Evolutionary conservation across 805 yeast species (phyloP).

Genomic region (Wickerhamomyces mucosus): DNA sequence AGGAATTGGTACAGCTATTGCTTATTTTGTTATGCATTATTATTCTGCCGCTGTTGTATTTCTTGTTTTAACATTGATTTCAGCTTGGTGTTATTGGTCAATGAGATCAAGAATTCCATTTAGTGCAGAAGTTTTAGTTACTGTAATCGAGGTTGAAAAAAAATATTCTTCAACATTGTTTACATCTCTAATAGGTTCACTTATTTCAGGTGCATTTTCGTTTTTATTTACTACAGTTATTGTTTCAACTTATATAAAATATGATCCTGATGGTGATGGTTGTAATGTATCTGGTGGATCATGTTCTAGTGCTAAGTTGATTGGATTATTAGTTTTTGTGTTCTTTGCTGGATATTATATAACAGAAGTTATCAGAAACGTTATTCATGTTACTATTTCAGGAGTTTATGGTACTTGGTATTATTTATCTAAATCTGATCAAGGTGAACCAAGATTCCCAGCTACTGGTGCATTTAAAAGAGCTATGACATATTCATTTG

Average conservation of each 20-base stretch:
- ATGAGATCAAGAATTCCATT: slow-evolving; percentile 65
- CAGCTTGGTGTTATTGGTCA: slow-evolving; percentile 66
- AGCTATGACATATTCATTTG: slow-evolving; percentile 79
- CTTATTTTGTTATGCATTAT: slow-evolving; percentile 55
- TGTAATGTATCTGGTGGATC: slow-evolving; percentile 43
- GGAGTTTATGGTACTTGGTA: slow-evolving; percentile 92
- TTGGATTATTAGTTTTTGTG: slow-evolving; percentile 63
- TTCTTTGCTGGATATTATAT: slow-evolving; percentile 79
- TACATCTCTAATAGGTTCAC: slow-evolving; percentile 50
- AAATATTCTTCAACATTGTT: slow-evolving; percentile 60
- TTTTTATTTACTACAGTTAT: slow-evolving; percentile 57
- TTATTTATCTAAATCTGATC: slow-evolving; percentile 64
- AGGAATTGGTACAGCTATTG: slow-evolving; percentile 70
- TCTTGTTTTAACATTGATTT: slow-evolving; percentile 50
- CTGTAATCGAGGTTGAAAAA: slow-evolving; percentile 71
- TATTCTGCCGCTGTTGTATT: slow-evolving; percentile 78
- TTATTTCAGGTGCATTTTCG: slow-evolving; percentile 53
- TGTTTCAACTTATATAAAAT: slow-evolving; percentile 71
- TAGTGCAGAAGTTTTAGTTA: slow-evolving; percentile 58
- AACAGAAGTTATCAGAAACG: slow-evolving; percentile 72
- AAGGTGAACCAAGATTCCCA: slow-evolving; percentile 71
- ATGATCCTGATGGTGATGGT: slow-evolving; percentile 45
- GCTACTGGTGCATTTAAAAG: slow-evolving; percentile 74
- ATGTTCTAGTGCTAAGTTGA: slow-evolving; percentile 49
- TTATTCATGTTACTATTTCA: slow-evolving; percentile 71